phyloP scores from a whole-genome alignment of 2,329 filamentous ascomycete genomes.

The Neofusicoccum kwambonambiense region DNA sequence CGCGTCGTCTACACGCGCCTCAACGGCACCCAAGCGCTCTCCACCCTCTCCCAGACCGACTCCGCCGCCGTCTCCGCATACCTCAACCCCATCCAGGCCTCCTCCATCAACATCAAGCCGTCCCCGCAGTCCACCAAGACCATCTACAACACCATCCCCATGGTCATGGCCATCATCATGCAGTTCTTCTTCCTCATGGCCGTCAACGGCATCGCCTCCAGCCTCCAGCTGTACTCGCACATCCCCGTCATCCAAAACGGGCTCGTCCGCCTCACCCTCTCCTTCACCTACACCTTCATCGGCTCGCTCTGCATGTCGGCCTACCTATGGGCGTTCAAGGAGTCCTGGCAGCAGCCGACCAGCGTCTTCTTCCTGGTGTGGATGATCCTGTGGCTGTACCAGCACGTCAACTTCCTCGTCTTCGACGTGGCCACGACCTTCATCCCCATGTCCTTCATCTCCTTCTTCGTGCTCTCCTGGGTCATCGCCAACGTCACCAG shows the following conservation, averaged over 20 bases:
- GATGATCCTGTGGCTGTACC: conserved; percentile 44
- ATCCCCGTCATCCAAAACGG: conserved; percentile 27
- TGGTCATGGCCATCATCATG: conserved; percentile 47
- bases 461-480: conserved; percentile 46
- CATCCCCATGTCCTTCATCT: conserved; percentile 37
- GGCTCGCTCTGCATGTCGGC: conserved; percentile 40
- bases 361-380: conserved; percentile 42
- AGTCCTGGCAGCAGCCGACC: conserved; percentile 37
- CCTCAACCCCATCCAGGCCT: conserved; percentile 40
- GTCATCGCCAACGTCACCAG: conserved; percentile 43
- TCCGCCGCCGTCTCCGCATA: conserved; percentile 35
- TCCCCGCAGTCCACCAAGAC: conserved; percentile 43
- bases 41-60: conserved; percentile 27
- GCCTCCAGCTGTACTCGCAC: conserved; percentile 25
- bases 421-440: conserved; percentile 43
- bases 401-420: conserved; percentile 42
- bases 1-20: conserved; percentile 35
- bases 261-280: conserved; percentile 27
- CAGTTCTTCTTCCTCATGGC: conserved; percentile 51
- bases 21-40: conserved; percentile 33
- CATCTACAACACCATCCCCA: conserved; percentile 47
- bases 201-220: conserved; percentile 42
- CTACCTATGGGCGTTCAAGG: conserved; percentile 44
- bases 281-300: conserved; percentile 32
- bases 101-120: conserved; percentile 39